These are phyloP conservation scores for Lepiota brunneoincarnata DNA, from an alignment of 768 basidiomycete species.

Conservation along the genomic window DNA sequence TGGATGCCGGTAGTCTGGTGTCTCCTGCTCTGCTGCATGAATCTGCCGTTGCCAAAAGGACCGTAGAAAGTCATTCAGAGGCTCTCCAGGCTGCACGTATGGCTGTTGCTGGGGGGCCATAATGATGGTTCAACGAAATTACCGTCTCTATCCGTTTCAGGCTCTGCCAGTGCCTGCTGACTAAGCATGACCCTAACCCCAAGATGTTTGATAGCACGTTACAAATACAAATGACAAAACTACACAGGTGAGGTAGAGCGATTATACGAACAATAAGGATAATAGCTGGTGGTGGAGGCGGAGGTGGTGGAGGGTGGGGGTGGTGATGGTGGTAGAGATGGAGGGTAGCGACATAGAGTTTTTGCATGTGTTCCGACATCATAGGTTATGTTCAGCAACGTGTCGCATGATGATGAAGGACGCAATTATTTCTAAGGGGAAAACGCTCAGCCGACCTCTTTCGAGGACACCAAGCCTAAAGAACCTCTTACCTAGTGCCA, in stretches of 20 bases:
- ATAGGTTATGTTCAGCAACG: conserved; percentile 49
- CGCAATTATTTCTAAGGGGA: conserved; percentile 48
- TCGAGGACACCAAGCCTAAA: not conserved
- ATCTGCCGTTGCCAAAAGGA: conserved; percentile 92
- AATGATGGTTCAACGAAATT: conserved; percentile 5
- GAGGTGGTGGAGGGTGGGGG: not conserved
- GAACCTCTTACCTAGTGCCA: conserved; percentile 49
- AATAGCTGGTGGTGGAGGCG: not conserved
- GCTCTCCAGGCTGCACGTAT: conserved; percentile 80
- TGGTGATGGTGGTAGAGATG: not conserved
- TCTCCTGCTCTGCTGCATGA: conserved; percentile 83
- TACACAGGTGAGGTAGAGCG: not conserved
- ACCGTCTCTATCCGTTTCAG: not conserved
- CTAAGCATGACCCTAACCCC: conserved; percentile 11
- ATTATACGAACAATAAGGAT: conserved; percentile 4
- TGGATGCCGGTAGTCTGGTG: conserved; percentile 84
- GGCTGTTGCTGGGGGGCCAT: conserved; percentile 35
- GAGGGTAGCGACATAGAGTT: too few relatives aligned
- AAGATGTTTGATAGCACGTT: not conserved
- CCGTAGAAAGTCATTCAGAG: conserved; percentile 81
- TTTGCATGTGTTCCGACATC: conserved; percentile 4
- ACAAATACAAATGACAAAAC: not conserved
- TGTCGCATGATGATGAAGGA: conserved; percentile 64
- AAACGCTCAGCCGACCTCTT: not conserved
- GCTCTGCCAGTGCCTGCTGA: not conserved